Base-by-base conservation (phyloP, 495 filamentous ascomycete species). In the Halenospora varia region DNA sequence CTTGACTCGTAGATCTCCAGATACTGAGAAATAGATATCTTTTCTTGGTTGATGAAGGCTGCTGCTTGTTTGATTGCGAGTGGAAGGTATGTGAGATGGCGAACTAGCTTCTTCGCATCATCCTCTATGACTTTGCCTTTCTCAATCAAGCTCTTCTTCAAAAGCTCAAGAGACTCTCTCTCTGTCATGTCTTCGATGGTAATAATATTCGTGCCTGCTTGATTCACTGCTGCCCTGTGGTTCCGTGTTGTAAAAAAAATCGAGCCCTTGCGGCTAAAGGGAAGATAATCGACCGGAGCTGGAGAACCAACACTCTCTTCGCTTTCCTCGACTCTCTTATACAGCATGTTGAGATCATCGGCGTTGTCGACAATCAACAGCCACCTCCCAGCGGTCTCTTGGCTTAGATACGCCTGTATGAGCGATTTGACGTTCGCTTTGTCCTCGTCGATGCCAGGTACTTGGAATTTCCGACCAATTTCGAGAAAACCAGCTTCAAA, bases 21-120 rank as follows among this genome's bases (percentile, higher is more conserved):
- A 39, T 62, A 62, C 17, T 58, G 48, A 2, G 44, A 25, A 15
- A 59, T 18, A 3, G 39, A 23, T 24, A 54, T 54, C 3, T 25
- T 25, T 23, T 73, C 77, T 56, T 73, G 64, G 48, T 70, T 70
- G 9, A 82, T 77, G 55, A 73, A 82, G 3, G 75, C 68, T 13
- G 29, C 29, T 13, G 29, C 29, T 35, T 35, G 29, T 13, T 35
- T 35, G 29, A 35, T 35, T 35, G 79, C 78, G 8, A 83, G 66
- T 10, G 77, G 78, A 3, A 80, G 67, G 39, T 63, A 67, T 17
- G 66, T 67, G 17, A 82, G 67, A n/a, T 66, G 56, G 45, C 68
- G 48, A 1, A 78, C 64, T 24, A 82, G 68, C 2, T 57, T 22
- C 18, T 51, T 35, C 29, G 44, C 10, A 44, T 51, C 49, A 53